phyloP scores from a whole-genome alignment of 257 asterid genomes.

The Sherardia arvensis region DNA sequence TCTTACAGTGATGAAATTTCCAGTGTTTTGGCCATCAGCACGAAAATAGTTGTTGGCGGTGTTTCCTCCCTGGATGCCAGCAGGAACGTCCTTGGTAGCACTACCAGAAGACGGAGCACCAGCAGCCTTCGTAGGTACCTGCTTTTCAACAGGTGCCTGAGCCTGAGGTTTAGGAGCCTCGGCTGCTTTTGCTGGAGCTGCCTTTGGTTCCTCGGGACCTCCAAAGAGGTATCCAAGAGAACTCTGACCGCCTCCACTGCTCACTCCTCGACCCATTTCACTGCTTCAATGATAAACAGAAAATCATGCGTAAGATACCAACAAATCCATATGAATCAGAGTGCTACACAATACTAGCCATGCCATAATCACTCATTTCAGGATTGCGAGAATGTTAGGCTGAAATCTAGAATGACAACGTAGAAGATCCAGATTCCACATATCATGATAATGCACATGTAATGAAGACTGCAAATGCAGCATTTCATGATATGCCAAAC shows the following conservation, averaged over 20 bases:
- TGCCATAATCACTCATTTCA: neutral
- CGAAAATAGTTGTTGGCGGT: constrained; percentile 52
- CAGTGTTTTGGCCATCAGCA: constrained; percentile 76
- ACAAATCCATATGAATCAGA: neutral
- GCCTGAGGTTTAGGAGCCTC: constrained; percentile 37
- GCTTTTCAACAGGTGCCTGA: constrained; percentile 24
- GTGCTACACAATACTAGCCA: neutral
- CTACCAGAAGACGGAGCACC: constrained; percentile 29
- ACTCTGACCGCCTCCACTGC: constrained; percentile 90
- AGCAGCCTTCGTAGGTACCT: constrained; percentile 35
- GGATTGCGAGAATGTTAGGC: neutral
- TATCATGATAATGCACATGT: neutral
- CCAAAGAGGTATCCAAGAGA: constrained; percentile 84
- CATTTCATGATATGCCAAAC: neutral
- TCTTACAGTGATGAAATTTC: constrained; percentile 76
- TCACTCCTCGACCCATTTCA: constrained; percentile 76
- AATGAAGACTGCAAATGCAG: neutral
- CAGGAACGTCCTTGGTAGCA: constrained; percentile 48
- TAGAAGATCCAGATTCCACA: neutral
- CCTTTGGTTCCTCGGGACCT: constrained; percentile 55
- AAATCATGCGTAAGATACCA: neutral
- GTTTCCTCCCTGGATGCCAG: constrained; percentile 61
- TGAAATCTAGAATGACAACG: neutral
- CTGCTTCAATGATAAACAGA: constrained; percentile 15
- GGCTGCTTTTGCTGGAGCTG: constrained; percentile 23